These are phyloP conservation scores for Escovopsis sp. DNA, from an alignment of 2,329 filamentous ascomycete species.

Conservation along the genomic window DNA sequence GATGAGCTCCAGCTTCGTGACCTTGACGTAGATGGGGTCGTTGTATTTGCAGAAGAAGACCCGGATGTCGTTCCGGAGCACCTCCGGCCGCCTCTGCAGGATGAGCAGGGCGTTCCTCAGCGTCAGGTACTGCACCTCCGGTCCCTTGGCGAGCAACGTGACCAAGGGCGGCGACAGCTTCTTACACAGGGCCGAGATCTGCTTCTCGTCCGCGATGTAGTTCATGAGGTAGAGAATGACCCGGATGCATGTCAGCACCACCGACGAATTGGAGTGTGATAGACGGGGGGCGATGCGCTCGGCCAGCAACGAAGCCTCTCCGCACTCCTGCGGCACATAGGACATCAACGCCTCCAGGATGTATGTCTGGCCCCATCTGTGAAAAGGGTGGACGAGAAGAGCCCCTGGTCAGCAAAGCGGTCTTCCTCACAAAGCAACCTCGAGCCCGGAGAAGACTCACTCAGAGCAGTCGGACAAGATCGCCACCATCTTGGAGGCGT, in stretches of 20 bases:
- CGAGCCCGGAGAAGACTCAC: slow-evolving; percentile 34
- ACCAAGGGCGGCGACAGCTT: slow-evolving; percentile 93
- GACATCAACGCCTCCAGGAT: slow-evolving; percentile 96
- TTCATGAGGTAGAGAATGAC: slow-evolving; percentile 98
- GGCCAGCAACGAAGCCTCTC: slow-evolving; percentile 76
- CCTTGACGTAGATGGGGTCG: slow-evolving; percentile 98
- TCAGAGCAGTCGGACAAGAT: slow-evolving; percentile 95
- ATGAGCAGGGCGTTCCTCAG: slow-evolving; percentile 89
- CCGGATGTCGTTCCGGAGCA: slow-evolving; percentile 87
- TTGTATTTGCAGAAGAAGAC: slow-evolving; percentile 99
- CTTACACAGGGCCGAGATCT: slow-evolving; percentile 71
- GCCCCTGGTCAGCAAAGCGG: neutral
- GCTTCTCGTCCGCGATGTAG: slow-evolving; percentile 86
- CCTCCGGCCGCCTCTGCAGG: slow-evolving; percentile 80
- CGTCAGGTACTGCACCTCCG: slow-evolving; percentile 96
- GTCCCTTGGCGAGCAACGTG: slow-evolving; percentile 85
- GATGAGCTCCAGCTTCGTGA: slow-evolving; percentile 94
- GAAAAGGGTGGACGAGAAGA: slow-evolving; percentile 3
- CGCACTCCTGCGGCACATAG: slow-evolving; percentile 83
- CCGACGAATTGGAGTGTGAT: slow-evolving; percentile 92
- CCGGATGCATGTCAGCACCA: slow-evolving; percentile 89
- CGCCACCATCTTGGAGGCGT: slow-evolving; percentile 94
- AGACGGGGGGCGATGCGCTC: slow-evolving; percentile 91
- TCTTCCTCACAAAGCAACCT: too few relatives aligned
- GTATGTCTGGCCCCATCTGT: slow-evolving; percentile 95